Evolutionary conservation across 306 rosid species (phyloP), one percentile per base, ranked within the genome.

Genomic region (Arachis hypogaea): DNA sequence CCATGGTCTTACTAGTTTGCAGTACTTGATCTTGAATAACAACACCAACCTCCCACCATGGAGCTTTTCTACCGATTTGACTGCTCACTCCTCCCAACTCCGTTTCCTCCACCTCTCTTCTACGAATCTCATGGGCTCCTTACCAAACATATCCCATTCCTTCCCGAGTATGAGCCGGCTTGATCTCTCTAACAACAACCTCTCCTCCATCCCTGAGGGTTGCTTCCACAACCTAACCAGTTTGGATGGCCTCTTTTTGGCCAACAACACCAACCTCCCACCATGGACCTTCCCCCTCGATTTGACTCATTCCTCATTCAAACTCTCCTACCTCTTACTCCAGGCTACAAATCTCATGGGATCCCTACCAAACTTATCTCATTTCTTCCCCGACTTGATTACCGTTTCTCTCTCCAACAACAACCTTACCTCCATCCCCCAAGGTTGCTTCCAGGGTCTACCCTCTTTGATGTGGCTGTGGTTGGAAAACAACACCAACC

Each of bases 391-490:
- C 9, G 3, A 1, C 18, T 46, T 7, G 9, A 60, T 66, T 51
- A 2, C 45, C 3, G 63, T 86, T 28, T 77, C 11, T 55, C 80
- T 86, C 0, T 84, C 38, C 0, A 33, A 33, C 38, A 33, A 33
- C 38, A 3, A 33, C 38, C 38, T 33, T 2, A 1, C 4, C 38
- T 33, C 0, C 38, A 33, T 33, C 4, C 38, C 38, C 0, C 2
- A 33, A 2, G 38, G 38, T 33, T 33, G 3, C 38, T 33, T 33
- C 38, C 38, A 33, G 2, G 2, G 2, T 2, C 38, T 33, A 33
- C 1, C 38, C 38, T 0, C 0, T 33, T 33, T 33, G 38, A 0
- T 0, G 1, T 0, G 1, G 2, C 38, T 33, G n/a, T n/a, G n/a
- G n/a, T 33, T 33, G 38, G 38, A 0, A 1, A 33, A 2, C 4